Conservation (phyloP, 192 early-diverging fungal genomes). For the Gryganskiella cystojenkinii region DNA sequence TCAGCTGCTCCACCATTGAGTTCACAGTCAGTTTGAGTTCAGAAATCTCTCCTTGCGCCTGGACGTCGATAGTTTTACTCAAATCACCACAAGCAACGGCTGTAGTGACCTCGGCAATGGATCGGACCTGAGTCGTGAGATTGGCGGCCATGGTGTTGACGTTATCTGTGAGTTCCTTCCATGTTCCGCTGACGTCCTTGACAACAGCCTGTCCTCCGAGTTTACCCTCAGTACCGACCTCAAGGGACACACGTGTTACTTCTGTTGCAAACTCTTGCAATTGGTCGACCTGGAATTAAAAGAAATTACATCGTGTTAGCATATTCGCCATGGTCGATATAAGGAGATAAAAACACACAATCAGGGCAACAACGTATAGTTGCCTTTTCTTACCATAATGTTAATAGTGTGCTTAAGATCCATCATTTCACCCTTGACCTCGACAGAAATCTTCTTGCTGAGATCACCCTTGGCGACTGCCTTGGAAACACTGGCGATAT, state of each 20-base stretch:
- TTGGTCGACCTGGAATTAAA: too few species aligned
- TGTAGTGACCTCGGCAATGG: constrained; percentile 71
- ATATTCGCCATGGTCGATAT: too few species aligned
- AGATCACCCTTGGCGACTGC: constrained; percentile 71
- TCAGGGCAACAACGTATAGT: too few species aligned
- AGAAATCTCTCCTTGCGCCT: constrained; percentile 68
- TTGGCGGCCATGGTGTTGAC: constrained; percentile 80
- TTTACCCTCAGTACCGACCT: constrained; percentile 78
- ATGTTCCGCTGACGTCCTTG: constrained; percentile 67
- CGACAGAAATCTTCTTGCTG: constrained; percentile 67
- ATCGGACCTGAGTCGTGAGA: constrained; percentile 73
- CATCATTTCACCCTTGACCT: constrained; percentile 6
- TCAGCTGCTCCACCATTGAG: constrained; percentile 71
- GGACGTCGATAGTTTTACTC: constrained; percentile 63
- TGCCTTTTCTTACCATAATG: too few species aligned
- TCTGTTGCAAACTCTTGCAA: constrained; percentile 70
- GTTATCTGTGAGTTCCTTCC: constrained; percentile 78
- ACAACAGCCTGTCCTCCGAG: constrained; percentile 77
- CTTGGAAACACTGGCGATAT: constrained; percentile 69
- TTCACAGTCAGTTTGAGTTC: constrained; percentile 74
- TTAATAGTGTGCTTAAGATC: constrained; percentile 42
- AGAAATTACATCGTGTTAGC: too few species aligned
- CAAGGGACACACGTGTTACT: constrained; percentile 72
- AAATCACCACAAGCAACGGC: constrained; percentile 76
- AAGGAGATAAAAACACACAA: too few species aligned